phyloP scores from a whole-genome alignment of 1,284 basidiomycete genomes.

The Trametes versicolor region DNA sequence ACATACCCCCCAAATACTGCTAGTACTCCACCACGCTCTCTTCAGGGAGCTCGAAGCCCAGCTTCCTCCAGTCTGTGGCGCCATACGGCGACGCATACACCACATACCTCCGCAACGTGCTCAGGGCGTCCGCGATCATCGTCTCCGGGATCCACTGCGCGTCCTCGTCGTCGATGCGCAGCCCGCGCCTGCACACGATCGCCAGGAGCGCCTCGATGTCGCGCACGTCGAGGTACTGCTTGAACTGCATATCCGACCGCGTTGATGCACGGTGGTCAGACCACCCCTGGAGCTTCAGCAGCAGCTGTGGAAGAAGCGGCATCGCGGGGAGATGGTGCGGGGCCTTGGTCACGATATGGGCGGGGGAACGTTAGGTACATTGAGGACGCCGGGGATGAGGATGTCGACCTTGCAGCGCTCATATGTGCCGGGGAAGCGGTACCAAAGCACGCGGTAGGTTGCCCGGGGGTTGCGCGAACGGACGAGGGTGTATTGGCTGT shows the following conservation, averaged over 20 bases:
- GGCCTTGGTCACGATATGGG: constrained; percentile 38
- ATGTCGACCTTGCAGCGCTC: constrained; percentile 62
- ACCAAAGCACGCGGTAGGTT: constrained; percentile 58
- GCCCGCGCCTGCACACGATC: constrained; percentile 39
- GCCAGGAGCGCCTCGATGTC: constrained; percentile 55
- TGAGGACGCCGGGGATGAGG: constrained; percentile 55
- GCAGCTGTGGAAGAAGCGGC: constrained; percentile 55
- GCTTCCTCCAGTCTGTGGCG: constrained; percentile 15
- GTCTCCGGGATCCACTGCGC: constrained; percentile 27
- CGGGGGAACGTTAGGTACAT: constrained; percentile 52
- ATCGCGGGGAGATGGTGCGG: constrained; percentile 50
- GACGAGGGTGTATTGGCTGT: constrained; percentile 53
- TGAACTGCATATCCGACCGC: constrained; percentile 46
- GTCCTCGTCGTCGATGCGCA: constrained; percentile 15
- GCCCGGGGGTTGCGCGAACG: constrained; percentile 50
- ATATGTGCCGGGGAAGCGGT: constrained; percentile 39
- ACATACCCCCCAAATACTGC: background rate
- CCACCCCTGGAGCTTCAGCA: constrained; percentile 64
- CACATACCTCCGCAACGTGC: constrained; percentile 22
- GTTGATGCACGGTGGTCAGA: constrained; percentile 51
- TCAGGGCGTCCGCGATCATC: constrained; percentile 17
- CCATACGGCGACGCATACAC: constrained; percentile 3
- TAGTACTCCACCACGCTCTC: background rate
- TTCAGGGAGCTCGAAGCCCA: constrained; percentile 7
- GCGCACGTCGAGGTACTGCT: constrained; percentile 52